Evolutionary conservation across 352 stramenopile species (phyloP).

Genomic region (Phytophthora cajani): DNA sequence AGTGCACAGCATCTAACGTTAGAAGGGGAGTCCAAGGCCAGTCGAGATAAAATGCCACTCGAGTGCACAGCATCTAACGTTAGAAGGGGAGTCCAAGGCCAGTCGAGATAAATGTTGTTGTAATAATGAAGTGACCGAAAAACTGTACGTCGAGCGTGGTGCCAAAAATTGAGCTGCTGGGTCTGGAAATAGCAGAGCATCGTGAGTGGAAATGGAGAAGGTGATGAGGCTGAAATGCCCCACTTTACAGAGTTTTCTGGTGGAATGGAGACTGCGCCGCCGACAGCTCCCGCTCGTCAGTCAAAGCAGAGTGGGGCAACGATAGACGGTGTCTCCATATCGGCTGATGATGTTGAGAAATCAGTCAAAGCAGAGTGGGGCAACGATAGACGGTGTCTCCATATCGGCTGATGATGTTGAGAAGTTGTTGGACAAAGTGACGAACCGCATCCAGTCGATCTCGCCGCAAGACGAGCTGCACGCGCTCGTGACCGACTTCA

Average conservation of each 20-base stretch:
- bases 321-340: not conserved
- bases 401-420: slow-evolving; percentile 17
- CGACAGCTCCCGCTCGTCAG: not conserved
- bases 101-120: slow-evolving; percentile 4
- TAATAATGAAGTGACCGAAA: slow-evolving; percentile 32
- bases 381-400: not conserved
- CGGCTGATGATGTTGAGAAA: slow-evolving; percentile 13
- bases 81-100: slow-evolving; percentile 1
- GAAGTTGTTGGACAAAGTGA: slow-evolving; percentile 11
- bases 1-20: slow-evolving; percentile 28
- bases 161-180: not conserved
- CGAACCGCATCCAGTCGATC: slow-evolving; percentile 11
- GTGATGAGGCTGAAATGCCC: too few species aligned
- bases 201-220: not conserved
- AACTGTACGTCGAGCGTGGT: slow-evolving; percentile 9
- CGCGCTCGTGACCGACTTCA: slow-evolving; percentile 47
- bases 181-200: slow-evolving; percentile 4
- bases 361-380: not conserved
- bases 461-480: slow-evolving; percentile 10
- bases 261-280: not conserved
- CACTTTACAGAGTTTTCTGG: too few species aligned
- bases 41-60: too few species aligned
- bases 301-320: not conserved
- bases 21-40: slow-evolving; percentile 4
- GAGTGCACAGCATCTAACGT: slow-evolving; percentile 30